Percentiles rank a stretch among this genome's conserved stretches.
Evolutionary conservation across 192 early-diverging fungal genomes (phyloP).

Genomic region (Diversispora epigaea): DNA sequence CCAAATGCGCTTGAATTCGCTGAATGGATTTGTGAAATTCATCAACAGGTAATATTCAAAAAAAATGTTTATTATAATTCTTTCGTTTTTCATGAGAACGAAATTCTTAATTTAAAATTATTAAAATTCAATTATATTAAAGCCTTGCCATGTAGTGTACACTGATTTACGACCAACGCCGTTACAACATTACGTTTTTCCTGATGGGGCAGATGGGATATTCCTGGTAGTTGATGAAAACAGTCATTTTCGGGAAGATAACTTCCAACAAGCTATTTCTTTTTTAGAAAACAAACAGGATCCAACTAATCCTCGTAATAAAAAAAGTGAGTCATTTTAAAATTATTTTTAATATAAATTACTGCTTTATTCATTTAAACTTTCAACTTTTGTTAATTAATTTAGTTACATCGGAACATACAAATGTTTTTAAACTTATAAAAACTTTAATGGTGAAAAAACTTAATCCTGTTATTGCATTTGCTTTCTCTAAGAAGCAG

Average conservation of each 20-base stretch:
- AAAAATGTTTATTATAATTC: neutral
- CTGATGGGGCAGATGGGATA: conserved; percentile 88
- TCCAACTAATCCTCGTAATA: conserved; percentile 42
- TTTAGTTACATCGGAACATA: conserved; percentile 45
- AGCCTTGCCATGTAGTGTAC: conserved; percentile 96
- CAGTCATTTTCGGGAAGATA: conserved; percentile 89
- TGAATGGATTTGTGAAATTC: conserved; percentile 95
- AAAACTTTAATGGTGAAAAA: conserved; percentile 94
- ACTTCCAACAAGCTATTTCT: conserved; percentile 89
- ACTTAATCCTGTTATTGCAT: conserved; percentile 98
- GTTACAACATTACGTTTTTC: conserved; percentile 95
- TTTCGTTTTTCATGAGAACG: neutral
- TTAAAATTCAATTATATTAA: neutral
- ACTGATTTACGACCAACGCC: conserved; percentile 97
- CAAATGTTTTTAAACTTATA: conserved; percentile 92
- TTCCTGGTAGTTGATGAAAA: conserved; percentile 97
- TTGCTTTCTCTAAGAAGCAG: conserved; percentile 91
- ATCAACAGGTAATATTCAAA: conserved; percentile 61
- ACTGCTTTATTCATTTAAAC: neutral
- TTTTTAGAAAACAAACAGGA: conserved; percentile 64
- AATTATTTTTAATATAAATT: conserved; percentile 18
- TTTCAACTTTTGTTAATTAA: neutral
- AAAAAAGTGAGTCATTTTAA: conserved; percentile 35
- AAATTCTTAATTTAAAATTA: neutral
- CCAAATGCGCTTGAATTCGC: conserved; percentile 99